Evolutionary conservation across 495 filamentous ascomycete genomes (phyloP), one percentile per base, ranked within the genome.

Genomic region (Hapsidospora chrysogenum): DNA sequence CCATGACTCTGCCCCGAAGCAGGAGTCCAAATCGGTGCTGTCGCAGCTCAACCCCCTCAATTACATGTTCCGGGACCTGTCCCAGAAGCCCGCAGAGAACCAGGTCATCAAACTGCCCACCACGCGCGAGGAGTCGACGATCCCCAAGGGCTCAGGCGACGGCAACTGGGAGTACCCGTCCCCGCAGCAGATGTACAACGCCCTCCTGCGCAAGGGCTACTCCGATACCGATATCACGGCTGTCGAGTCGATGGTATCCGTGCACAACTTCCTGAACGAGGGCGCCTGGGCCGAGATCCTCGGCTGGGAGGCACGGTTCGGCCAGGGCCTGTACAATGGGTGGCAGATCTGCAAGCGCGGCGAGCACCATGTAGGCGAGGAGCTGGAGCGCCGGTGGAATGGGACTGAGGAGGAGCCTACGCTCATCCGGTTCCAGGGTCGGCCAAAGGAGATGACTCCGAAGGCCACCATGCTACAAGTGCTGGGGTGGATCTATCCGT

Each of bases 161-260:
- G 74, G 74, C 9, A 89, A 84, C 47, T 96, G 89, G 89, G 92
- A 95, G 53, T 96, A 96, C 50, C 92, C 89, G 0, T 94, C 85
- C 0, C 87, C 92, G 8, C 92, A 96, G 58, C 89, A 96, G 53
- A 96, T 96, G 89, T 96, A 95, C 61, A 99, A 96, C 49, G 89
- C 92, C 0, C 76, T 96, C 64, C 58, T 92, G 36, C 77, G 92
- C 34, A 96, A 99, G 55, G 89, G 89, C 14, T 84, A 93, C 56
- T 86, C 81, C 1, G 85, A 95, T 48, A 94, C 87, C 0, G 85
- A 89, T 30, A 72, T 80, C 38, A 85, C 86, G 35, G 84, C 83
- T 0, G 86, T 97, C n/a, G 85, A 94, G 57, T 72, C 74, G 35
- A 97, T 97, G 89, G 92, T 96, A 29, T 78, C 82, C 2, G 80